A percentile compares a stretch with the other conserved stretches of the same genome.
Evolutionary conservation across 768 basidiomycete species (phyloP).

Genomic region (Termitomyces sp.): DNA sequence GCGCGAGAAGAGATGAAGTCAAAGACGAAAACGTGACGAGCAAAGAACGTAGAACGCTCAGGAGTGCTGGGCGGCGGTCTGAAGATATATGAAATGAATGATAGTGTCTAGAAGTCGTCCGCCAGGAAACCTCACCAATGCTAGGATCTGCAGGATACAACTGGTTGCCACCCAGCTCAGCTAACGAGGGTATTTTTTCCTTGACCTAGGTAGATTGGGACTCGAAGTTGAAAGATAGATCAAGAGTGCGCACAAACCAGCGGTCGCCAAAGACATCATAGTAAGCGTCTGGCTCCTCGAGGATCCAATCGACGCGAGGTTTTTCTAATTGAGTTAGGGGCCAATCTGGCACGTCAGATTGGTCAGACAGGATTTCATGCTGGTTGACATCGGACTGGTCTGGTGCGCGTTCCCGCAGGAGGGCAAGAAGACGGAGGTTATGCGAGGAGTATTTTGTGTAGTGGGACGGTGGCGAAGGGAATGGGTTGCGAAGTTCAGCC

Average conservation of each 20-base stretch:
- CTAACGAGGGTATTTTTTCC: slow-evolving; percentile 78
- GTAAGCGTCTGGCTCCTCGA: slow-evolving; percentile 69
- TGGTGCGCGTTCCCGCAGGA: slow-evolving; percentile 53
- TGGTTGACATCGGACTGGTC: slow-evolving; percentile 49
- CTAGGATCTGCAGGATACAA: slow-evolving; percentile 74
- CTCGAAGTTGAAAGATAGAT: slow-evolving; percentile 10
- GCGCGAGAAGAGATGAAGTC: slow-evolving; percentile 62
- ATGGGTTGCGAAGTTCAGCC: slow-evolving; percentile 78
- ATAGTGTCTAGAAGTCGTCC: neutral
- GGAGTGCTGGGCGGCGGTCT: slow-evolving; percentile 79
- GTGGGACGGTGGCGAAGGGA: slow-evolving; percentile 86
- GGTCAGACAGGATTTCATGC: slow-evolving; percentile 62
- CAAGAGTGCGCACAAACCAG: slow-evolving; percentile 69
- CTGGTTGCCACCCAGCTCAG: slow-evolving; percentile 75
- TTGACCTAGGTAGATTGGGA: slow-evolving; percentile 52
- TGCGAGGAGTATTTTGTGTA: slow-evolving; percentile 73
- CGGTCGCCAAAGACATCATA: slow-evolving; percentile 85
- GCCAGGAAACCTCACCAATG: slow-evolving; percentile 42
- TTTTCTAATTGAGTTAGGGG: slow-evolving; percentile 73
- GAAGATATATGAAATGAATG: neutral
- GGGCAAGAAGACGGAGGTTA: slow-evolving; percentile 64
- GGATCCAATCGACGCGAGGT: slow-evolving; percentile 88
- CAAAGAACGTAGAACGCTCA: slow-evolving; percentile 69
- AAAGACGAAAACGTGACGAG: slow-evolving; percentile 77
- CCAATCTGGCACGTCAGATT: slow-evolving; percentile 76